Evolutionary conservation across 2,329 filamentous ascomycete species (phyloP).

Genomic region (Fusarium incarnatum): DNA sequence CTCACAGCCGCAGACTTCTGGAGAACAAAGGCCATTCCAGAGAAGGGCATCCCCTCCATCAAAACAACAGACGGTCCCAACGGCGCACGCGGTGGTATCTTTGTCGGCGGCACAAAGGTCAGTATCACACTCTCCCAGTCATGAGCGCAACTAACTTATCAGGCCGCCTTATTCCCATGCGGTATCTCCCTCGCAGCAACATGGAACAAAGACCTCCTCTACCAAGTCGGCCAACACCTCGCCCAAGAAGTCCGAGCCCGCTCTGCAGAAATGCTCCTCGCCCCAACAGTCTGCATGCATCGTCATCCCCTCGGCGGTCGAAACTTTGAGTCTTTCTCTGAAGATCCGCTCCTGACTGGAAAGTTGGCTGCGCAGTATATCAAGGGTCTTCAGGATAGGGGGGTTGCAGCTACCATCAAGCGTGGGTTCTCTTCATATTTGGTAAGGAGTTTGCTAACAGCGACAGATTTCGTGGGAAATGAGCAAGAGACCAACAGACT

Average conservation of each 20-base stretch:
- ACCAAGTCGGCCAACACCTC: conserved; percentile 76
- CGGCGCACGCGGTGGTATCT: conserved; percentile 74
- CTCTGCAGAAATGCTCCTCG: conserved; percentile 78
- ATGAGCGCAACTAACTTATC: background rate
- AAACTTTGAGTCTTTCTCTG: conserved; percentile 88
- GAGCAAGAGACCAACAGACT: conserved; percentile 71
- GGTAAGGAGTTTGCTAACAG: background rate
- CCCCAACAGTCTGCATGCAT: conserved; percentile 84
- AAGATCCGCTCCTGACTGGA: conserved; percentile 82
- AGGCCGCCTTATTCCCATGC: conserved; percentile 83
- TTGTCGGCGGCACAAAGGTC: conserved; percentile 74
- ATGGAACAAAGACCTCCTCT: conserved; percentile 78
- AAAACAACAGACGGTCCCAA: conserved; percentile 78
- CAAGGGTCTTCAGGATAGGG: conserved; percentile 77
- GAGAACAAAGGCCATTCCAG: conserved; percentile 73
- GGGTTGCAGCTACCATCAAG: conserved; percentile 82
- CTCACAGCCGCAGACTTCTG: conserved; percentile 75
- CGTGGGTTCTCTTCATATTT: too few species aligned
- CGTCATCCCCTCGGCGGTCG: conserved; percentile 84
- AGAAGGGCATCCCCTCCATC: conserved; percentile 71
- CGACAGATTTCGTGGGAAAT: conserved; percentile 73
- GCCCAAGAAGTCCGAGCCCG: conserved; percentile 78
- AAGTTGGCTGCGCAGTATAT: conserved; percentile 79
- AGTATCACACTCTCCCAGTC: conserved; percentile 15
- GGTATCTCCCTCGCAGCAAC: conserved; percentile 82